Evolutionary conservation across 2,329 filamentous ascomycete species (phyloP).

Genomic region (Xylariales sp.): DNA sequence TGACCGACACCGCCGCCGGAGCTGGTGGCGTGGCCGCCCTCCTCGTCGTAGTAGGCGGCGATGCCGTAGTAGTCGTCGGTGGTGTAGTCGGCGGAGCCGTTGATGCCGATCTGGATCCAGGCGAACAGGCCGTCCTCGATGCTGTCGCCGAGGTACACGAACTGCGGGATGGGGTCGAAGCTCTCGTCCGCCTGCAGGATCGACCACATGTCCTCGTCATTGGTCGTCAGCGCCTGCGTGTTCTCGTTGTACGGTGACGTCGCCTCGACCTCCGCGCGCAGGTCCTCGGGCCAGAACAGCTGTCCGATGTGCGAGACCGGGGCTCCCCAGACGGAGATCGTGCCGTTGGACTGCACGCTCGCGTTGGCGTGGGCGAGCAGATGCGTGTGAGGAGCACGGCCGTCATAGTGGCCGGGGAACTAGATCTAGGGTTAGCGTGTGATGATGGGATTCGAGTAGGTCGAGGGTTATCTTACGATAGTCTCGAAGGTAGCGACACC

Average conservation of each 20-base stretch:
- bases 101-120: slow-evolving; percentile 62
- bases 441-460: not conserved
- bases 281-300: slow-evolving; percentile 50
- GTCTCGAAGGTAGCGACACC: slow-evolving; percentile 62
- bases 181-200: slow-evolving; percentile 45
- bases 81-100: slow-evolving; percentile 52
- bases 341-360: slow-evolving; percentile 47
- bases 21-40: slow-evolving; percentile 46
- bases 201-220: slow-evolving; percentile 51
- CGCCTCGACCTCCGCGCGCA: slow-evolving; percentile 47
- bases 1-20: slow-evolving; percentile 20
- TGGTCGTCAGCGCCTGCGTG: slow-evolving; percentile 47
- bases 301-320: slow-evolving; percentile 50
- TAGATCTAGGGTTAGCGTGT: slow-evolving; percentile 28
- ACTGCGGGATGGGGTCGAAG: slow-evolving; percentile 63
- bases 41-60: slow-evolving; percentile 45
- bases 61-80: slow-evolving; percentile 45
- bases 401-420: slow-evolving; percentile 57
- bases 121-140: slow-evolving; percentile 59
- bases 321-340: slow-evolving; percentile 46
- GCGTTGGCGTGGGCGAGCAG: slow-evolving; percentile 50
- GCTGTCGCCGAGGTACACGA: slow-evolving; percentile 62
- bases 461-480: slow-evolving; percentile 39
- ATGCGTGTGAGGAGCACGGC: slow-evolving; percentile 57
- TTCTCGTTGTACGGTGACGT: slow-evolving; percentile 48